phyloP scores from a whole-genome alignment of 2,329 filamentous ascomycete species.

The Aspergillus spinulosporus region DNA sequence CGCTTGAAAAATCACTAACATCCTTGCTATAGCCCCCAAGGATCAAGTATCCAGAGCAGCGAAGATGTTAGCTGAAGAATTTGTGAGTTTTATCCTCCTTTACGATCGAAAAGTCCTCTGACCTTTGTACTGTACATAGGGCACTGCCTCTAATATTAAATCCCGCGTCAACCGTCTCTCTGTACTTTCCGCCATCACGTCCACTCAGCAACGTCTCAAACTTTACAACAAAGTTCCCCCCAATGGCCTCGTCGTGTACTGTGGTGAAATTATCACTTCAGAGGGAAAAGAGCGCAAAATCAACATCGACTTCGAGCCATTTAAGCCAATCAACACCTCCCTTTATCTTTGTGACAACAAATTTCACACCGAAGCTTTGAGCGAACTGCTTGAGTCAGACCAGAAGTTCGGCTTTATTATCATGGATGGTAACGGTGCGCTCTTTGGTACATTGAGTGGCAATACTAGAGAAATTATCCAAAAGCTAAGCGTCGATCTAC shows the following conservation, averaged over 20 bases:
- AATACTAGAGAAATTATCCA: constrained; percentile 96
- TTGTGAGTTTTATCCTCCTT: constrained; percentile 58
- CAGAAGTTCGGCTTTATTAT: constrained; percentile 99
- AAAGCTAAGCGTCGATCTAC: constrained; percentile 97
- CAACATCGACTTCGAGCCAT: constrained; percentile 99
- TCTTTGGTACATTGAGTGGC: constrained; percentile 94
- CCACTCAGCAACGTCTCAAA: constrained; percentile 98
- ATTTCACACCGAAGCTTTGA: constrained; percentile 96
- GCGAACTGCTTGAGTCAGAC: constrained; percentile 95
- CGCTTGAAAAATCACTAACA: constrained; percentile 21
- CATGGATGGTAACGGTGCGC: constrained; percentile 98
- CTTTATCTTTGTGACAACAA: constrained; percentile 99
- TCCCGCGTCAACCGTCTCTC: constrained; percentile 98
- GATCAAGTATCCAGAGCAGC: constrained; percentile 93
- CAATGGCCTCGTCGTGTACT: constrained; percentile 97
- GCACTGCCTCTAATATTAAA: constrained; percentile 99
- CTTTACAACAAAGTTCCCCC: constrained; percentile 98
- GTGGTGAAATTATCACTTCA: constrained; percentile 98
- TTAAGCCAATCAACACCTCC: constrained; percentile 99
- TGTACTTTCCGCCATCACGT: constrained; percentile 96
- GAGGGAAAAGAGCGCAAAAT: constrained; percentile 99
- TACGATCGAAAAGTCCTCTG: constrained; percentile 6
- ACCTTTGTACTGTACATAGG: constrained; percentile 53
- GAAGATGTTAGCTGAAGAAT: constrained; percentile 99
- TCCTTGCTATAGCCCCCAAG: constrained; percentile 71